These are phyloP conservation scores for Sarocladium strictum DNA, from an alignment of 2,329 filamentous ascomycete genomes.

Conservation along the genomic window DNA sequence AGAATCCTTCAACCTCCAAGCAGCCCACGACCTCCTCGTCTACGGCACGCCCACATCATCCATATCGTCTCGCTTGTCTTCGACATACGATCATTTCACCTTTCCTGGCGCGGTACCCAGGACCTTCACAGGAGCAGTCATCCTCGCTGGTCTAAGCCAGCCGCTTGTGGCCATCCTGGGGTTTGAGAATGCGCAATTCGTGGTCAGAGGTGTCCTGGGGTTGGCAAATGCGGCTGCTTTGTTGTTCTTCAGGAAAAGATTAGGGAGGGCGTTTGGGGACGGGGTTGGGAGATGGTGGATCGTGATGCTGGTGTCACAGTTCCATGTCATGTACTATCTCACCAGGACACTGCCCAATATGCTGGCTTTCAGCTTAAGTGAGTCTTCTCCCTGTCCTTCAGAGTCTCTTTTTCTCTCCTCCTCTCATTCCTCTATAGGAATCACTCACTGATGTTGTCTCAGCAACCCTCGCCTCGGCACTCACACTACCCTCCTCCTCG, in stretches of 20 bases:
- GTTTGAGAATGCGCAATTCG: constrained; percentile 49
- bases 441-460: neutral
- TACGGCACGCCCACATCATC: constrained; percentile 64
- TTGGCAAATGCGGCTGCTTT: constrained; percentile 67
- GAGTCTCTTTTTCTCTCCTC: neutral
- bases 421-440: neutral
- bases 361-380: constrained; percentile 86
- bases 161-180: constrained; percentile 55
- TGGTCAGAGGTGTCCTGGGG: constrained; percentile 73
- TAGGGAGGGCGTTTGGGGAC: constrained; percentile 63
- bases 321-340: constrained; percentile 89
- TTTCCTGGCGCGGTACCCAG: constrained; percentile 90
- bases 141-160: constrained; percentile 67
- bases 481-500: constrained; percentile 31
- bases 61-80: constrained; percentile 45
- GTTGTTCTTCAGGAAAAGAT: constrained; percentile 55
- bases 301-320: constrained; percentile 73
- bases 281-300: constrained; percentile 73
- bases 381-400: constrained; percentile 24
- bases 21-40: constrained; percentile 78
- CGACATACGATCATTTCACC: constrained; percentile 78
- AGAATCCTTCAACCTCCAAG: constrained; percentile 97
- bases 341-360: constrained; percentile 91
- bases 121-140: constrained; percentile 77
- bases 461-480: constrained; percentile 62